Conservation (phyloP, 495 filamentous ascomycete genomes). For the Lepidopterella palustris region DNA sequence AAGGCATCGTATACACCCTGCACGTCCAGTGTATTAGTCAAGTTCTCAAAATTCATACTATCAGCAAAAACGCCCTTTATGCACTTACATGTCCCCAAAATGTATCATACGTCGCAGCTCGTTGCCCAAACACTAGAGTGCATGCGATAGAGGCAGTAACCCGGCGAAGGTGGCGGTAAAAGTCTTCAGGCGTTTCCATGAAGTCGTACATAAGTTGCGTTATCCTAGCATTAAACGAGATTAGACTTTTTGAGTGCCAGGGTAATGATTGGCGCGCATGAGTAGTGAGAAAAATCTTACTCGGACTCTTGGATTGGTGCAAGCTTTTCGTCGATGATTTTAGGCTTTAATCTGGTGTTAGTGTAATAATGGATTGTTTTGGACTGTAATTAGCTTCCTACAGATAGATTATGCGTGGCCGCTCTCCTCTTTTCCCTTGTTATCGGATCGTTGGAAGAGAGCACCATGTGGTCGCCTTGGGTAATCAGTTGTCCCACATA, state of each 20-base stretch:
- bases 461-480: neutral
- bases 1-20: slow-evolving; percentile 2
- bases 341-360: neutral
- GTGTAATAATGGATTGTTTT: neutral
- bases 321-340: slow-evolving; percentile 2
- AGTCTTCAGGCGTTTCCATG: neutral
- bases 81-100: neutral
- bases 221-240: neutral
- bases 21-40: too few species aligned
- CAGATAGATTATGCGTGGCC: slow-evolving; percentile 1
- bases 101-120: neutral
- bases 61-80: neutral
- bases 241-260: neutral
- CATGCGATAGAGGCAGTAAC: neutral
- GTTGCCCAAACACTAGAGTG: neutral
- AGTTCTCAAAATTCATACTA: neutral
- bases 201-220: slow-evolving; percentile 1
- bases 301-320: neutral
- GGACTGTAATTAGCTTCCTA: neutral
- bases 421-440: neutral
- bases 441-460: neutral
- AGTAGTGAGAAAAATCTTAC: too few species aligned
- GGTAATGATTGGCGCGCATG: too few species aligned
- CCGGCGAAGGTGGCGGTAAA: neutral
- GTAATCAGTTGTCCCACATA: neutral